phyloP scores from a whole-genome alignment of 148 eudicot species.

The Bassia scoparia region DNA sequence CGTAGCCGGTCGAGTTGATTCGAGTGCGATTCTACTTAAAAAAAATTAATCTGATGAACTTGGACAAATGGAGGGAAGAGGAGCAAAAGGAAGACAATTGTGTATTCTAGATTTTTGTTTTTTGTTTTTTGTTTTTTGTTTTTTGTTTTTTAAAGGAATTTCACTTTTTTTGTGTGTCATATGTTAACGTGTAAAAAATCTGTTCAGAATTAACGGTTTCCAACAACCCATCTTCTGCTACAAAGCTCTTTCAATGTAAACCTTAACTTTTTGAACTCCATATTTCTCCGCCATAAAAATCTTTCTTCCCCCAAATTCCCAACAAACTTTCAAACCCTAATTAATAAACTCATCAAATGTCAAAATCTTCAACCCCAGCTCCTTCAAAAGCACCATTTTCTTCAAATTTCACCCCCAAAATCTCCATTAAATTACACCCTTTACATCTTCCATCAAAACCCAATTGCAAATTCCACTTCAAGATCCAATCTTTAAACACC shows the following conservation, averaged over 20 bases:
- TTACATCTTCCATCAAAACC: slow-evolving; percentile 29
- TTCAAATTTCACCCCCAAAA: slow-evolving; percentile 38
- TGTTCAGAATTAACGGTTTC: slow-evolving; percentile 53
- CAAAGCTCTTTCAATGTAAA: slow-evolving; percentile 9
- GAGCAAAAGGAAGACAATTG: too few relatives aligned
- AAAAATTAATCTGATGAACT: too few relatives aligned
- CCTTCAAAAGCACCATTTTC: slow-evolving; percentile 34
- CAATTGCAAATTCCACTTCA: slow-evolving; percentile 28
- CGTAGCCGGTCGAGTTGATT: too few relatives aligned
- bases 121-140: too few relatives aligned
- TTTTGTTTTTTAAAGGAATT: too few relatives aligned
- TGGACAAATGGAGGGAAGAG: too few relatives aligned
- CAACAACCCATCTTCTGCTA: slow-evolving; percentile 29
- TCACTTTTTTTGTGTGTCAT: not conserved
- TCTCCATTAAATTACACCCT: slow-evolving; percentile 32
- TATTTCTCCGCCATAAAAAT: slow-evolving; percentile 9
- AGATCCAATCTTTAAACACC: slow-evolving; percentile 37
- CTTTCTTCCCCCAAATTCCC: slow-evolving; percentile 9
- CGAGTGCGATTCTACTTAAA: too few relatives aligned
- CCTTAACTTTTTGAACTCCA: slow-evolving; percentile 2
- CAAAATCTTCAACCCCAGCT: slow-evolving; percentile 42
- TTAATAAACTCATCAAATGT: slow-evolving; percentile 33
- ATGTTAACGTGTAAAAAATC: slow-evolving; percentile 42
- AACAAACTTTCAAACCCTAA: slow-evolving; percentile 35
- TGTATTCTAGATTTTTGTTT: too few relatives aligned